A percentile compares a stretch with the other conserved stretches of the same genome.
These are phyloP conservation scores for Exidia glandulosa DNA, from an alignment of 768 basidiomycete genomes.

Conservation along the genomic window DNA sequence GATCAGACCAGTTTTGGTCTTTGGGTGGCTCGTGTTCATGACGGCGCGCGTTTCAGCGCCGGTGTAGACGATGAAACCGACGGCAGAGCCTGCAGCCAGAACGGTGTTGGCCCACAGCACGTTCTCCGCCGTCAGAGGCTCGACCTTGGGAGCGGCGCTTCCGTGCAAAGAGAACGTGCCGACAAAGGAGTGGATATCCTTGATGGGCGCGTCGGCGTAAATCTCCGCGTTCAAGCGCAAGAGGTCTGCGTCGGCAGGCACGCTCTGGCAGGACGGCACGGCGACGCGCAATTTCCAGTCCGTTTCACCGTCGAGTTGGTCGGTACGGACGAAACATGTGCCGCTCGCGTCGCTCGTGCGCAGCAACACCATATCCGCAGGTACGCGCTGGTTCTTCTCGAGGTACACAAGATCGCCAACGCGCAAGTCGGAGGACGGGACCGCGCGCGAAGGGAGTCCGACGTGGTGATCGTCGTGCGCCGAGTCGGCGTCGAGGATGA, in stretches of 20 bases:
- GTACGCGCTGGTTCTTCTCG: constrained; percentile 96
- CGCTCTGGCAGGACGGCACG: constrained; percentile 69
- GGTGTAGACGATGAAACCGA: constrained; percentile 91
- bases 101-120: constrained; percentile 97
- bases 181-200: constrained; percentile 92
- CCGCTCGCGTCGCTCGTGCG: constrained; percentile 82
- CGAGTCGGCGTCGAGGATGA: constrained; percentile 53
- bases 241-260: constrained; percentile 40
- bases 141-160: constrained; percentile 36
- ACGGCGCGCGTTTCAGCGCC: constrained; percentile 92
- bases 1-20: constrained; percentile 84
- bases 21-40: constrained; percentile 97
- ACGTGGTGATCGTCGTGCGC: constrained; percentile 16
- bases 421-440: constrained; percentile 78
- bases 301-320: constrained; percentile 97
- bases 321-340: constrained; percentile 94
- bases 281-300: constrained; percentile 97
- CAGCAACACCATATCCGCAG: constrained; percentile 84
- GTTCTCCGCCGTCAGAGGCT: constrained; percentile 91
- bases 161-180: constrained; percentile 66
- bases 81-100: constrained; percentile 84
- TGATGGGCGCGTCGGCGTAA: constrained; percentile 91
- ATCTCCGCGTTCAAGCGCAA: constrained; percentile 72
- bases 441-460: constrained; percentile 46
- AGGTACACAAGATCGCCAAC: constrained; percentile 86